Evolutionary conservation across 78 protist genomes (phyloP), one percentile per base, ranked within the genome.

Genomic region (Dictyostelium discoideum): DNA sequence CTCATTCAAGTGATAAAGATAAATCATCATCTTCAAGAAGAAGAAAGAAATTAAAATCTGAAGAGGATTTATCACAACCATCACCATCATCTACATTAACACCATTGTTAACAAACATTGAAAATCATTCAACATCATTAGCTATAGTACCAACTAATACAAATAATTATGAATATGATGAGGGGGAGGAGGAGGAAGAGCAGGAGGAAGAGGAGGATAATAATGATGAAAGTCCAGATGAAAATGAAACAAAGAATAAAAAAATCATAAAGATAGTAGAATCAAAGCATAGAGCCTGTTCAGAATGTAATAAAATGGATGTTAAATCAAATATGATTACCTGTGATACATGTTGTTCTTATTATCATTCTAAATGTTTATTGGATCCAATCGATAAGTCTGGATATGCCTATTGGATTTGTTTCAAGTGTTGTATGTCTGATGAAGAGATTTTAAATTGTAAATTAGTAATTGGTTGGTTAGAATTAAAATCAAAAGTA

Each of bases 401-500:
- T n/a, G 50, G 40, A 13, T 90, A 72, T 82, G 32, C 86, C 9
- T 90, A 90, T 73, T 90, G 95, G 95, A 90, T 90, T 24, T 90
- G 95, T 82, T 82, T 22, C 24, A n/a, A 39, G 10, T 90, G 95
- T 82, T 90, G 95, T 50, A 90, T 90, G 95, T 46, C 72, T 32
- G 74, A 32, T 18, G 37, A 90, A 69, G 85, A 90, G 24, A 87
- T 87, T 40, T 44, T 87, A 50, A 87, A 87, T 87, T 87, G 93
- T 63, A 87, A 87, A 87, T 44, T 87, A 44, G 80, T 90, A 6
- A 90, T 90, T 46, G 95, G 82, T 69, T 90, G 95, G 95, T 72
- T 90, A 24, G 95, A 90, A 69, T 22, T 90, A 29, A 90, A 85
- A 50, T 72, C 85, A 9, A 90, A 90, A 73, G 60, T 81, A 24